Evolutionary conservation across 441 rosid genomes (phyloP).

Genomic region (Bruguiera hainesii): DNA sequence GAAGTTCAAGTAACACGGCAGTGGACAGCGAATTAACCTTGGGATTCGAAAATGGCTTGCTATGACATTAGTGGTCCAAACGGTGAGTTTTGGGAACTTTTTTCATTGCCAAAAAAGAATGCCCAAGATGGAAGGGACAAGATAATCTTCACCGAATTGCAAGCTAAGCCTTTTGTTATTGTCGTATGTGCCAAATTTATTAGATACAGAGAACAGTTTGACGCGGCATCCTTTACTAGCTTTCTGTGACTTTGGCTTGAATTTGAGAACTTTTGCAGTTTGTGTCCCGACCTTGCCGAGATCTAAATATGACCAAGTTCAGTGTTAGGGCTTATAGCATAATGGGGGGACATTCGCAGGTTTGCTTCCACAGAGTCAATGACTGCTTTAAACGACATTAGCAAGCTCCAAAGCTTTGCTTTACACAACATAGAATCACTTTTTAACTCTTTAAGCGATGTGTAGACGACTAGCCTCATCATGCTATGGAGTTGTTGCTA

Average conservation of each 20-base stretch:
- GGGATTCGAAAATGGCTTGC: not conserved
- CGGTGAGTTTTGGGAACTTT: not conserved
- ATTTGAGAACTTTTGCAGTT: constrained; percentile 1
- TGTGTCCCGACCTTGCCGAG: constrained; percentile 10
- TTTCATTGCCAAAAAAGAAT: constrained; percentile 15
- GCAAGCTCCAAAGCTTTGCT: constrained; percentile 3
- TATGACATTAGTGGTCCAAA: not conserved
- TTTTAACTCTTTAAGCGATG: not conserved
- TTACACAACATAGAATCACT: not conserved
- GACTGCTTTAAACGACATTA: constrained; percentile 13
- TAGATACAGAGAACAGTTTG: not conserved
- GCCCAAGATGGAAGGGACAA: constrained; percentile 9
- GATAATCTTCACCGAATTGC: constrained; percentile 5
- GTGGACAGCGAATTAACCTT: not conserved
- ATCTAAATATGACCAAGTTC: not conserved
- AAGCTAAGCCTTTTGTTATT: not conserved
- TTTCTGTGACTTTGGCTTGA: not conserved
- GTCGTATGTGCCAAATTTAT: not conserved
- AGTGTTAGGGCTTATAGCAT: not conserved
- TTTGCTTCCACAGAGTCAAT: not conserved
- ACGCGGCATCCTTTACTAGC: not conserved
- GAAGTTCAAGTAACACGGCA: not conserved
- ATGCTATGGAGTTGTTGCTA: not conserved
- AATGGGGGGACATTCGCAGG: constrained; percentile 8
- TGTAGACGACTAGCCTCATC: constrained; percentile 4